Base-by-base conservation (phyloP, 2,329 filamentous ascomycete species). In the Paecilomyces sp. region DNA sequence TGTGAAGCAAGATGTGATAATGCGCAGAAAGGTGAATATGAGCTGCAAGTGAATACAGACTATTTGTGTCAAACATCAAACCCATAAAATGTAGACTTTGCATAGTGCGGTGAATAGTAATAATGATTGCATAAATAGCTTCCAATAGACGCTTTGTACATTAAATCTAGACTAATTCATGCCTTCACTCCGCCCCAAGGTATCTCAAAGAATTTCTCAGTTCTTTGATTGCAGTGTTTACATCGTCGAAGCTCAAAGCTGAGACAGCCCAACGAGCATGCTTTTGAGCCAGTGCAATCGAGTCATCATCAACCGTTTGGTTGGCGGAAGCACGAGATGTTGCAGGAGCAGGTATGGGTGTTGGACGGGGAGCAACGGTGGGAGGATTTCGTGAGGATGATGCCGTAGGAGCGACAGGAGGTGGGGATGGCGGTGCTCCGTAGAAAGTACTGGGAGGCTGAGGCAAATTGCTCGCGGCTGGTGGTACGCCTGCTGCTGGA, bases 241-340 rank as follows among this genome's bases (percentile, higher is more conserved):
- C 89, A 72, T 99, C 94, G 66, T 99, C 94, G 74, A 99, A 99
- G 68, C 97, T 96, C 55, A 99, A 78, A 0, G 94, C 94, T 11
- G 92, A 97, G 51, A 97, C 96, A 0, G 94, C 94, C 91, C 91
- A 99, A 68, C 91, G 92, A 1, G 93, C 92, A 77, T 97, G 94
- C 72, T 97, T 99, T 73, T 96, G 92, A 3, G 94, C 93, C 67
- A 87, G 84, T 36, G 85, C 79, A 36, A 97, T 88, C 0, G 88
- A 81, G 61, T 92, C 88, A 63, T 96, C 91, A 11, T 88, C 82
- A 4, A 80, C 67, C 5, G 69, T 67, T n/a, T 74, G 71, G 18
- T 71, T 64, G 11, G 60, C 56, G 15, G 67, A 61, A 33, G 58
- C 34, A 15, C 41, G n/a, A 3, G 41, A 18, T 5, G 66, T 61